Evolutionary conservation across 306 rosid species (phyloP), one percentile per base, ranked within the genome.

Genomic region (Castanopsis chinensis): DNA sequence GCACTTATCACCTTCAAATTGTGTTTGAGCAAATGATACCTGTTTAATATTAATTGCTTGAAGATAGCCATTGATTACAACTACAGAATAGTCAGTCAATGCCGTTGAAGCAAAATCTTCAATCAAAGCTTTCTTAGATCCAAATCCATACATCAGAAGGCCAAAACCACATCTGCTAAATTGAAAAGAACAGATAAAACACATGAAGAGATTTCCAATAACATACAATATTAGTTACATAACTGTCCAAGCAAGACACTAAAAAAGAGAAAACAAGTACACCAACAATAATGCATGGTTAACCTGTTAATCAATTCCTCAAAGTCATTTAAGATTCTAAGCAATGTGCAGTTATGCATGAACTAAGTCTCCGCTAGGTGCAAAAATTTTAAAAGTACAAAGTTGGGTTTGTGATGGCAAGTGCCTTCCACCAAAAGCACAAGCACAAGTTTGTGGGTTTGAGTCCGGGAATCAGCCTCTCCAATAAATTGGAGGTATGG

Each of bases 101-200:
- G 92, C 79, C 0, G 82, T 85, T 6, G 94, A 92, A 85, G 94
- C 99, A 85, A 95, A 95, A 86, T 95, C 96, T 86, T 92, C 99
- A 83, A 92, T 87, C 90, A 93, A 71, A 33, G 86, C 84, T 86
- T 88, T 95, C 83, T 95, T 95, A 65, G 99, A 95, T 76, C 99
- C 99, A 89, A 92, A 95, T 75, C 97, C 98, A 86, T 92, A 95
- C 96, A 92, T 93, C 19, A 92, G 83, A 83, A 95, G 91, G 53
- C 89, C 89, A 63, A 91, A 91, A 63, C 94, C 96, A 75, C 89
- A 92, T 73, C 99, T 92, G 76, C 6, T 5, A 68, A 59, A 51
- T 69, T 75, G 18, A 21, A 74, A 68, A 27, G 10, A 75, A 64
- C 13, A 35, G 49, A 51, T 35, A 71, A 56, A 4, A 76, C 58